phyloP scores from a whole-genome alignment of 257 asterid genomes.

The Capsicum rhomboideum region DNA sequence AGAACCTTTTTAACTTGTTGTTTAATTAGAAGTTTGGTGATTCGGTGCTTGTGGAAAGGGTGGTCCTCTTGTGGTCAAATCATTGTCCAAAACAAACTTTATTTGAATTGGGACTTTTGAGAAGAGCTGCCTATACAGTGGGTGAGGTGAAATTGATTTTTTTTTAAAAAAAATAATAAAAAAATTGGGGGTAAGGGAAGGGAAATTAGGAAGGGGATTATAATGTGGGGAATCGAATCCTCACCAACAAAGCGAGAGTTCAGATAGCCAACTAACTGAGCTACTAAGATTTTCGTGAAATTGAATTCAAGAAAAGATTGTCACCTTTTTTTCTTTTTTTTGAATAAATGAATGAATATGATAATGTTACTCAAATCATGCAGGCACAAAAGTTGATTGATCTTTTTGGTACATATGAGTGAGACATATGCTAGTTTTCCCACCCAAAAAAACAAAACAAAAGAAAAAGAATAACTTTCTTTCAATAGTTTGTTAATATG shows the following conservation, averaged over 20 bases:
- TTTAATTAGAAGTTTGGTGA: background rate
- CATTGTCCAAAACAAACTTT: slow-evolving; percentile 26
- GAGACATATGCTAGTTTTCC: slow-evolving; percentile 14
- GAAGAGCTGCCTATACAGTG: background rate
- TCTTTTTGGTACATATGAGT: slow-evolving; percentile 24
- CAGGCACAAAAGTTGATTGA: slow-evolving; percentile 10
- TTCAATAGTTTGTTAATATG: slow-evolving; percentile 1
- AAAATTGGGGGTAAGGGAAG: no score
- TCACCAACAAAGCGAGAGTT: no score
- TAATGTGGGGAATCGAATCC: no score
- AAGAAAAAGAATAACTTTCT: background rate
- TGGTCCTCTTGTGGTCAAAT: background rate
- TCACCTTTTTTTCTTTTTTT: background rate
- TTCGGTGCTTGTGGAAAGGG: background rate
- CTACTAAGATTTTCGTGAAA: no score
- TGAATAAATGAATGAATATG: background rate
- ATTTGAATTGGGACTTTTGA: slow-evolving; percentile 4
- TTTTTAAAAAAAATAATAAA: no score
- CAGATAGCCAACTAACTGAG: no score
- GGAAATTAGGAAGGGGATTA: no score
- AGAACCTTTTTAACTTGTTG: background rate
- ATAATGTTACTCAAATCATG: slow-evolving; percentile 25
- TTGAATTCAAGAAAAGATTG: background rate
- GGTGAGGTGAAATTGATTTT: background rate
- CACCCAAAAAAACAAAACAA: background rate